Evolutionary conservation across 2,329 filamentous ascomycete genomes (phyloP).

Genomic region (Blastomyces emzantsi): DNA sequence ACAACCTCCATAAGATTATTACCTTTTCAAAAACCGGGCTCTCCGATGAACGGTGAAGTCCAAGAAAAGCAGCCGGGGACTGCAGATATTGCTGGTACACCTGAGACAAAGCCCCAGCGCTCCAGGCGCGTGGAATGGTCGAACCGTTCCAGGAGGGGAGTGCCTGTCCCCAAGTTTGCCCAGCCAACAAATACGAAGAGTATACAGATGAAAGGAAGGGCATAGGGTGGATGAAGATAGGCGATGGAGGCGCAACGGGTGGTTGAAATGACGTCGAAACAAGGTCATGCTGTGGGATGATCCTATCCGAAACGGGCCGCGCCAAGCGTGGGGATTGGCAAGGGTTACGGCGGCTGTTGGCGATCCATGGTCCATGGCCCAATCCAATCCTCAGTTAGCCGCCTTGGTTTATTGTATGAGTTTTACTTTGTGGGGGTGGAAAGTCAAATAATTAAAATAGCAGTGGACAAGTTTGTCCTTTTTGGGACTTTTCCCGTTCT

Average conservation of each 20-base stretch:
- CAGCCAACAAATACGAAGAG: neutral
- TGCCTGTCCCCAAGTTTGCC: neutral
- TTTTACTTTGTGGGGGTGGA: too few species aligned
- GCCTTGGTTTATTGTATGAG: too few species aligned
- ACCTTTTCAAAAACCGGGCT: neutral
- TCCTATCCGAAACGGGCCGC: constrained; percentile 1
- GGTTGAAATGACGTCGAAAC: constrained; percentile 13
- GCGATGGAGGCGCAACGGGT: neutral
- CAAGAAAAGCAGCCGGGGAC: neutral
- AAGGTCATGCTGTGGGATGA: constrained; percentile 2
- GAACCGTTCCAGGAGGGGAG: neutral
- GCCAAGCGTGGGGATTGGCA: neutral
- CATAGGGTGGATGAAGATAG: neutral
- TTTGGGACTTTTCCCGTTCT: too few species aligned
- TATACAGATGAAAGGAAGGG: constrained; percentile 9
- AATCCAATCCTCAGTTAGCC: neutral
- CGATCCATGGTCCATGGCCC: neutral
- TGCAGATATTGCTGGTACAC: neutral
- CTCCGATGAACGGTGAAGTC: neutral
- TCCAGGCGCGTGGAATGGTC: neutral
- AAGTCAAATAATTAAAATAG: too few species aligned
- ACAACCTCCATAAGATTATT: neutral
- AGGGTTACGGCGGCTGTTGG: neutral
- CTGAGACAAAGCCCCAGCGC: neutral
- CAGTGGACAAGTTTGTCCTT: too few species aligned